These are phyloP conservation scores for Coniferiporia sulphurascens DNA, from an alignment of 1,284 basidiomycete genomes.

Conservation along the genomic window DNA sequence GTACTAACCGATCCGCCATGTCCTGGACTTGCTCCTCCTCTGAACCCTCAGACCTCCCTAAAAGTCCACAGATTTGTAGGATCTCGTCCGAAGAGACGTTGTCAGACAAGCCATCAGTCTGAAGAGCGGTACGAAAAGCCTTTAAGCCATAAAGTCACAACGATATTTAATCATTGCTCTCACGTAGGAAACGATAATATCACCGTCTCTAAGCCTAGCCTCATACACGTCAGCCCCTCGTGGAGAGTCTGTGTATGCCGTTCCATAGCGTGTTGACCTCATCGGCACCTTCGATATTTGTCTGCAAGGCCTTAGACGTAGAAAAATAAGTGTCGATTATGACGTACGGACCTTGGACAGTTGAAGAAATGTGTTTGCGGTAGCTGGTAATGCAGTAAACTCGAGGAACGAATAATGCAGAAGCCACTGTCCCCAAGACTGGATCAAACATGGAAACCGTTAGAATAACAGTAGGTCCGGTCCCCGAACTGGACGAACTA, in stretches of 20 bases:
- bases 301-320: slow-evolving; percentile 31
- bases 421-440: slow-evolving; percentile 88
- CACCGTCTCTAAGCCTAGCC: slow-evolving; percentile 64
- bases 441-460: slow-evolving; percentile 13
- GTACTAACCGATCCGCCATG: slow-evolving; percentile 68
- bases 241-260: slow-evolving; percentile 56
- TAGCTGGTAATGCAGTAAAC: slow-evolving; percentile 57
- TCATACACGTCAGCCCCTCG: slow-evolving; percentile 61
- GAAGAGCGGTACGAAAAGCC: slow-evolving; percentile 25
- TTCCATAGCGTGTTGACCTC: slow-evolving; percentile 37
- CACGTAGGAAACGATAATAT: slow-evolving; percentile 69
- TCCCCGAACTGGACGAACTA: slow-evolving; percentile 4
- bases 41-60: slow-evolving; percentile 47
- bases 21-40: slow-evolving; percentile 60
- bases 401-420: slow-evolving; percentile 67
- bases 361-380: slow-evolving; percentile 81
- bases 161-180: slow-evolving; percentile 21
- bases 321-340: not conserved
- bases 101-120: slow-evolving; percentile 86
- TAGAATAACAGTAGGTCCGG: not conserved
- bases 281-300: slow-evolving; percentile 67
- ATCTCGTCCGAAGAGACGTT: slow-evolving; percentile 79
- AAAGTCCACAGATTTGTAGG: slow-evolving; percentile 59
- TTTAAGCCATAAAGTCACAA: not conserved
- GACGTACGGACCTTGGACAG: slow-evolving; percentile 55